A percentile compares a stretch with the other conserved stretches of the same genome.
Conservation (phyloP, 2,329 filamentous ascomycete genomes). For the Chrysosphaeria jannelii region DNA sequence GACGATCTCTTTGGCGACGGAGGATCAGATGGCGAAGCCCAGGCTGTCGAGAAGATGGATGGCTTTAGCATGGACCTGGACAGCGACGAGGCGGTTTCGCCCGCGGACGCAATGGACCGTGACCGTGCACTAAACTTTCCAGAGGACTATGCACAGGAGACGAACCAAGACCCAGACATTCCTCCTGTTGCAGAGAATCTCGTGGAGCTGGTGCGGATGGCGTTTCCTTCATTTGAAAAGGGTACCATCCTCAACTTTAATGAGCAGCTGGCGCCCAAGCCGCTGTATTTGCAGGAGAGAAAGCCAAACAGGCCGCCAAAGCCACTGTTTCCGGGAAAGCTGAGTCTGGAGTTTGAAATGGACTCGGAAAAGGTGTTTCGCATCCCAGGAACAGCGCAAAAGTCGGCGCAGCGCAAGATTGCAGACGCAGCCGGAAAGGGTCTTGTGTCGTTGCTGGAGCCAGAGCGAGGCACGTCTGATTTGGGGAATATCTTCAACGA, state of each 20-base stretch:
- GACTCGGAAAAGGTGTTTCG: conserved; percentile 73
- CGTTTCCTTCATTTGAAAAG: conserved; percentile 56
- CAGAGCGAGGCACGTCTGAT: conserved; percentile 12
- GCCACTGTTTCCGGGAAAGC: conserved; percentile 57
- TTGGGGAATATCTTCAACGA: conserved; percentile 13
- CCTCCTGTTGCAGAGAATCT: conserved; percentile 42
- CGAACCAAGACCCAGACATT: conserved; percentile 29
- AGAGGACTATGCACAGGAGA: conserved; percentile 13
- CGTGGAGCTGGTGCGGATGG: conserved; percentile 44
- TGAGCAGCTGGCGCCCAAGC: conserved; percentile 54
- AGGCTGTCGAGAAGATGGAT: conserved; percentile 1
- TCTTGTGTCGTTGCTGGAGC: conserved; percentile 13
- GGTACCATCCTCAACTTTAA: conserved; percentile 51
- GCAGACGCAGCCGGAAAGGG: conserved; percentile 19
- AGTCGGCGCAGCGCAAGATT: conserved; percentile 22
- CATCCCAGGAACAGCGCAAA: conserved; percentile 28
- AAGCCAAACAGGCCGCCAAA: conserved; percentile 53
- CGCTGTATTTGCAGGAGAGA: conserved; percentile 50
- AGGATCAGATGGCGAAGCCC: conserved; percentile 7
- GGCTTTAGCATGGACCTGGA: conserved; percentile 5
- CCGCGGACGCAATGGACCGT: conserved; percentile 7
- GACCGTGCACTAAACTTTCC: conserved; percentile 12
- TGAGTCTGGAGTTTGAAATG: conserved; percentile 56
- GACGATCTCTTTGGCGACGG: conserved; percentile 40
- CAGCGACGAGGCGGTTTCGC: conserved; percentile 8